Base-by-base conservation (phyloP, 208 protist genomes). In the Acanthamoeba sp. region DNA sequence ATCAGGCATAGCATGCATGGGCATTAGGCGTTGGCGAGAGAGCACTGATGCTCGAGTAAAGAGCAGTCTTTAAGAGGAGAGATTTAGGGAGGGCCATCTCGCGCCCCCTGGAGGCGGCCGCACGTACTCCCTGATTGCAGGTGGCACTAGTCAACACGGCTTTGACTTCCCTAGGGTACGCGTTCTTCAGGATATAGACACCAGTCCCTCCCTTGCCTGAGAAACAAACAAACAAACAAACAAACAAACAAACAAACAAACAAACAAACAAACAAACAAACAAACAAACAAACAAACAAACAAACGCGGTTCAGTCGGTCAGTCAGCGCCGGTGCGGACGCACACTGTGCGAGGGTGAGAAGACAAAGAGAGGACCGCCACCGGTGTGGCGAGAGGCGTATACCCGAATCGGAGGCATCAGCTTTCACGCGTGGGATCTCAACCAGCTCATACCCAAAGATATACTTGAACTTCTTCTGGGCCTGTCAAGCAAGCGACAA, bases 401-500 rank as follows among this genome's bases (percentile, higher is more conserved):
- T 20, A 91, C 85, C 85, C 22, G 36, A n/a, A 4, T 38, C 59
- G 1, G 85, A 20, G 32, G 57, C 42, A 34, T 93, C 89, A 5
- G 64, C 40, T 24, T 22, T 82, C n/a, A 93, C 48, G 18, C 69
- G 59, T 20, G 89, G 89, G 4, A 82, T 36, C 36, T 93, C 89
- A 14, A 57, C 62, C 27, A 93, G 34, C 69, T 93, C 89, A 29
- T 84, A 93, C 7, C 69, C 69, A 62, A 93, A 93, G 40, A 93
- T 93, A 24, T 93, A 57, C 48, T 82, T 76, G 89, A 93, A 93
- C 64, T 40, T 73, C 64, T 57, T 82, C 89, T 93, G 89, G 1
- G 89, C 89, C 50, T 93, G 45, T 76, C 5, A 1, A 5, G n/a
- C 34, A 22, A 48, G 42, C 3, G 42, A 14, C 42, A 48, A 10